phyloP scores from a whole-genome alignment of 257 asterid genomes.

The Fraxinus americana region DNA sequence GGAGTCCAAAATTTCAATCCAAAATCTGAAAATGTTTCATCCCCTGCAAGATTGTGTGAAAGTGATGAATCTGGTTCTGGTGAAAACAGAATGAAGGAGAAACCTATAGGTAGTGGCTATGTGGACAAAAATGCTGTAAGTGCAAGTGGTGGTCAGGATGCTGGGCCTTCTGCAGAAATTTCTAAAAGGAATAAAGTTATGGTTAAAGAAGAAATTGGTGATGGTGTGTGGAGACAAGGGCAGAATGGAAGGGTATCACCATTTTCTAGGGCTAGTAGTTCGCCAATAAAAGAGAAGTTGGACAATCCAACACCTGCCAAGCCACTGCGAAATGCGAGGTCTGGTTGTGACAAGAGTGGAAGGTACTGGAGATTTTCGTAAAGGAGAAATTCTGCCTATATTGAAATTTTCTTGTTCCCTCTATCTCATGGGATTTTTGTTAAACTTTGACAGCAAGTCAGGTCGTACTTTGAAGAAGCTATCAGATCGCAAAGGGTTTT shows the following conservation, averaged over 20 bases:
- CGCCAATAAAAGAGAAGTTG: constrained; percentile 79
- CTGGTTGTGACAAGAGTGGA: constrained; percentile 74
- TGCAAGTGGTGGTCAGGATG: constrained; percentile 51
- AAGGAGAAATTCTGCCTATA: constrained; percentile 16
- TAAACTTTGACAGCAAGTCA: constrained; percentile 64
- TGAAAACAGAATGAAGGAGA: constrained; percentile 65
- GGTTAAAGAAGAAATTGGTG: constrained; percentile 70
- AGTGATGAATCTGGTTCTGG: constrained; percentile 92
- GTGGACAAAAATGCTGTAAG: constrained; percentile 55
- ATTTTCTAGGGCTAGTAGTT: constrained; percentile 76
- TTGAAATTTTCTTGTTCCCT: constrained; percentile 20
- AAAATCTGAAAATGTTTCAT: constrained; percentile 60
- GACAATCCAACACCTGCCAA: constrained; percentile 61
- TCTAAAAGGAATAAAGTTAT: constrained; percentile 61
- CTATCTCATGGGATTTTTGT: constrained; percentile 24
- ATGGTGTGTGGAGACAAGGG: constrained; percentile 90
- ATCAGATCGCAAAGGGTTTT: constrained; percentile 82
- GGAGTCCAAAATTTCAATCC: constrained; percentile 54
- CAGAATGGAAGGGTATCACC: constrained; percentile 80
- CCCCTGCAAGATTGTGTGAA: constrained; percentile 83
- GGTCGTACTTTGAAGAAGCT: constrained; percentile 89
- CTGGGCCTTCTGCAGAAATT: constrained; percentile 50
- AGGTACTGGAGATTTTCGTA: constrained; percentile 53
- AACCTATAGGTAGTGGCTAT: constrained; percentile 52
- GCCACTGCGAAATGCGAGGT: constrained; percentile 67